Evolutionary conservation across 768 basidiomycete genomes (phyloP).

Genomic region (Lactifluus rugatus): DNA sequence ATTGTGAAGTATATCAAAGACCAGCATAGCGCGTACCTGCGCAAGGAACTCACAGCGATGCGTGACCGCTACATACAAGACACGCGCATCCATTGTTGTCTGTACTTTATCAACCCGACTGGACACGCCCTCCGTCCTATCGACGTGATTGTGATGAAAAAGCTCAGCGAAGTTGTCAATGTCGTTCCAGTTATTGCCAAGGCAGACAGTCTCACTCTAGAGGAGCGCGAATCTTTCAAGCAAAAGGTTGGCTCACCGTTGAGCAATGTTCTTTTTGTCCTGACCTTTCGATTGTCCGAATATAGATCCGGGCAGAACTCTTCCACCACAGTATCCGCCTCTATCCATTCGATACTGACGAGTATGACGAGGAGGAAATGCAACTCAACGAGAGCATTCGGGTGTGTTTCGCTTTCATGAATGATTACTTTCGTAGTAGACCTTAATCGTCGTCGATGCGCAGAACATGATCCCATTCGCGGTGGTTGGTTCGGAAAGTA

Average conservation of each 20-base stretch:
- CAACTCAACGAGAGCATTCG: constrained; percentile 84
- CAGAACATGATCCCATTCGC: constrained; percentile 95
- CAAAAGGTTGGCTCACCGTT: constrained; percentile 48
- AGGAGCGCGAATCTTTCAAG: constrained; percentile 92
- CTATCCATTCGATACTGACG: constrained; percentile 96
- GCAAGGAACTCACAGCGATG: constrained; percentile 98
- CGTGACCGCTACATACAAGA: constrained; percentile 97
- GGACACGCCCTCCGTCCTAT: constrained; percentile 94
- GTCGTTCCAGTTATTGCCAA: constrained; percentile 99
- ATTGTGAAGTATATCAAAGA: constrained; percentile 99
- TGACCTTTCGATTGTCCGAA: neutral
- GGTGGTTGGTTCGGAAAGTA: constrained; percentile 93
- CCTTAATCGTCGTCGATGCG: neutral
- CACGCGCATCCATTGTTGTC: constrained; percentile 95
- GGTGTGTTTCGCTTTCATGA: constrained; percentile 37
- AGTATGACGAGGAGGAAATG: constrained; percentile 87
- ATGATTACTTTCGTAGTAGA: neutral
- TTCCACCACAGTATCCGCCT: constrained; percentile 85
- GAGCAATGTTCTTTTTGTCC: neutral
- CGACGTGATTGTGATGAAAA: constrained; percentile 98
- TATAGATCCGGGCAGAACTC: constrained; percentile 86
- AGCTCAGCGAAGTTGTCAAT: constrained; percentile 96
- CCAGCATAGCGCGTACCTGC: constrained; percentile 96
- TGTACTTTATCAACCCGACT: constrained; percentile 99
- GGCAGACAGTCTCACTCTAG: constrained; percentile 85